These are phyloP conservation scores for Starmerella riodocensis DNA, from an alignment of 805 yeast genomes.

Conservation along the genomic window DNA sequence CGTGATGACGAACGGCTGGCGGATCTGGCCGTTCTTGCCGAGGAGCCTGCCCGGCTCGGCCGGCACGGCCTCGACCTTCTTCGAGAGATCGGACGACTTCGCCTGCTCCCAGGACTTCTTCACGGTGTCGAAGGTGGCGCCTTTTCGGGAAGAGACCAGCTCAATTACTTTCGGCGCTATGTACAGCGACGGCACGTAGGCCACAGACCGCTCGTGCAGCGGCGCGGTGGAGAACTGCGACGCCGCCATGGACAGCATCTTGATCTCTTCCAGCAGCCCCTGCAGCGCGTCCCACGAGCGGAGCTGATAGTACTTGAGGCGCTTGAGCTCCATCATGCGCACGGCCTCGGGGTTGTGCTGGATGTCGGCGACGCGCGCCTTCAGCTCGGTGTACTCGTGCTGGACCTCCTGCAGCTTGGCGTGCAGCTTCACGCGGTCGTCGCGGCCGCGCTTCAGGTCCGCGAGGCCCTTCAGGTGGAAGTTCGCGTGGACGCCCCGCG, in stretches of 20 bases:
- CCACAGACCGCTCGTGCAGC: neutral
- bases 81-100: neutral
- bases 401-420: neutral
- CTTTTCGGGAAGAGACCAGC: neutral
- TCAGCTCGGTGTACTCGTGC: neutral
- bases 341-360: conserved; percentile 5
- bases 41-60: neutral
- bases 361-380: neutral
- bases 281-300: conserved; percentile 12
- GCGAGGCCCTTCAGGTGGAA: conserved; percentile 1
- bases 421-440: neutral
- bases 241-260: conserved; percentile 4
- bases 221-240: conserved; percentile 1
- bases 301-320: conserved; percentile 5
- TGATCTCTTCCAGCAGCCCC: conserved; percentile 4
- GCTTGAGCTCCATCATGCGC: conserved; percentile 7
- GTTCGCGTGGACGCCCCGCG: conserved; percentile 12
- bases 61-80: neutral
- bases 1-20: conserved; percentile 66
- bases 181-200: conserved; percentile 8
- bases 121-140: conserved; percentile 2
- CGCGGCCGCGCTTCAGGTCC: neutral
- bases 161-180: neutral
- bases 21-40: conserved; percentile 52
- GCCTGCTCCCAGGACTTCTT: neutral